Base-by-base conservation (phyloP, 306 rosid genomes). In the Trichosanthes cucumerina region DNA sequence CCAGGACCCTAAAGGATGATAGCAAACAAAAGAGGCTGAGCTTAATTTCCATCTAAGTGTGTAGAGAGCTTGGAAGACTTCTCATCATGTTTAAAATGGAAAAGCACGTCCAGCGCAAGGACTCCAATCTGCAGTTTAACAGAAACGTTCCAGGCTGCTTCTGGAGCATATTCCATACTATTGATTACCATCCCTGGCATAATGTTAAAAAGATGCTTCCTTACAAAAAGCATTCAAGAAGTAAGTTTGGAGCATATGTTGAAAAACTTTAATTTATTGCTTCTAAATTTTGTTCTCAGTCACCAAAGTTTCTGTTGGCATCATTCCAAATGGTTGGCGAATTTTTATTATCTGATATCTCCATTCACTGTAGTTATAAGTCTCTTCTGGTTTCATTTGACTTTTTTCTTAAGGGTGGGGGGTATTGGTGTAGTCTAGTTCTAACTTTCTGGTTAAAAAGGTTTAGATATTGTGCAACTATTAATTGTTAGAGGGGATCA, bases 181-280 rank as follows among this genome's bases (percentile, higher is more conserved):
- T 94, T 77, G 84, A 89, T 75, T 79, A 86, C 78, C 97, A 94
- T 81, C 87, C 78, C 7, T 93, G 98, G 98, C 84, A 71, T 76
- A 79, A 46, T 36, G 92, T 88, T 80, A 93, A 88, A 76, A 91
- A 84, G 79, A 84, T 82, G 46, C 80, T 85, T 73, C 86, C 91
- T 36, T 81, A 79, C 77, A 83, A 75, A 85, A 93, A 77, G 80
- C 87, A 84, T 6, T 23, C 56, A 7, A 76, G 83, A 85, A 82
- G 84, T 82, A 88, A 79, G 80, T 85, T 79, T 80, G 79, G 74
- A 81, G 83, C 66, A 84, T 38, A 93, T 87, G 82, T 85, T 87
- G 54, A 84, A 10, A 71, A 85, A 75, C 63, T 21, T 47, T 12
- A 24, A 11, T 19, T 7, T n/a, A 81, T 33, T 60, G 60, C 36